phyloP scores from a whole-genome alignment of 768 basidiomycete species.

The Collybia mongolica region DNA sequence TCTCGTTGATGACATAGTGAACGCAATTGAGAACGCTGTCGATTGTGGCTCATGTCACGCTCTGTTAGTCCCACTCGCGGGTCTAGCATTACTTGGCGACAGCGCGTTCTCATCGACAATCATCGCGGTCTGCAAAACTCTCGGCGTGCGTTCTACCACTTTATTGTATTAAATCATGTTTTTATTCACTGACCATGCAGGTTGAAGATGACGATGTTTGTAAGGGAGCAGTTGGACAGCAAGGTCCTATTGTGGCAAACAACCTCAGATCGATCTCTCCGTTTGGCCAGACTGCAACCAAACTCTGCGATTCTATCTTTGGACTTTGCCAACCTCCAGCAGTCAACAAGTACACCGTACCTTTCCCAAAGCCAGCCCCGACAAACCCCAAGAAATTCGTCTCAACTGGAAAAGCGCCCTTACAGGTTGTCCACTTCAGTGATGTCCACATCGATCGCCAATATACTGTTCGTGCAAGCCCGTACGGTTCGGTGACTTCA shows the following conservation, averaged over 20 bases:
- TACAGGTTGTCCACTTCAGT: constrained; percentile 61
- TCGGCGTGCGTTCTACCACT: constrained; percentile 27
- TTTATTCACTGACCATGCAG: constrained; percentile 21
- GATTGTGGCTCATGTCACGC: constrained; percentile 53
- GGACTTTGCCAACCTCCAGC: constrained; percentile 52
- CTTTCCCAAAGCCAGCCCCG: constrained; percentile 43
- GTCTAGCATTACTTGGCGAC: constrained; percentile 48
- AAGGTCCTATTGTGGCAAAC: constrained; percentile 59
- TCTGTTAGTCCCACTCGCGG: constrained; percentile 44
- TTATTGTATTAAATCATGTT: not conserved
- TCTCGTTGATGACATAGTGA: constrained; percentile 37
- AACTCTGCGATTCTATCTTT: constrained; percentile 53
- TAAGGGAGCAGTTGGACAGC: constrained; percentile 43
- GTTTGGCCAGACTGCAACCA: constrained; percentile 45
- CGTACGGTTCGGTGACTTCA: too few relatives aligned
- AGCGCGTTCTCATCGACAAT: constrained; percentile 41
- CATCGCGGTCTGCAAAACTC: constrained; percentile 40
- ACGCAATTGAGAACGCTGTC: constrained; percentile 41
- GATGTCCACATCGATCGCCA: constrained; percentile 62
- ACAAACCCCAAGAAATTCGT: constrained; percentile 28
- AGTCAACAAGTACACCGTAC: constrained; percentile 41
- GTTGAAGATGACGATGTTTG: constrained; percentile 59
- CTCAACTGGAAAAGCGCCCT: constrained; percentile 39
- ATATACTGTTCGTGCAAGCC: constrained; percentile 39
- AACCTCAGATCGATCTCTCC: constrained; percentile 48